Evolutionary conservation across 192 early-diverging fungal species (phyloP).

Genomic region (Spinellus fusiger): DNA sequence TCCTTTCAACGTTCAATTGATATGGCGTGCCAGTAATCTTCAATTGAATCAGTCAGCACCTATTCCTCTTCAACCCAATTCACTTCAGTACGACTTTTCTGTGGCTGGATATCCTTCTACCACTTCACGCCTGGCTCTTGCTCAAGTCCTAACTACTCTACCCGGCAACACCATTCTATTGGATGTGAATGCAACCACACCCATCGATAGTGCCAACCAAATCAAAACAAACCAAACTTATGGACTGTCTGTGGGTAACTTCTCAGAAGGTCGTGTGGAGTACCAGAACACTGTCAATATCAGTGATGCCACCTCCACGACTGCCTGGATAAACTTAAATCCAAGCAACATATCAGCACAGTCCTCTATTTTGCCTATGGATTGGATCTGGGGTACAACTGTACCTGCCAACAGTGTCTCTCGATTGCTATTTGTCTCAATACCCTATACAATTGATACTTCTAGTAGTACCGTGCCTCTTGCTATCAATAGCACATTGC

Average conservation of each 20-base stretch:
- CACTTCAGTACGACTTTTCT: conserved; percentile 28
- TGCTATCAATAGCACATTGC: too few relatives aligned
- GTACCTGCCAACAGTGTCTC: background rate
- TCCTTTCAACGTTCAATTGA: conserved; percentile 11
- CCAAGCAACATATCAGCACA: background rate
- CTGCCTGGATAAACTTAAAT: conserved; percentile 3
- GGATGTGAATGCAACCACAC: conserved; percentile 30
- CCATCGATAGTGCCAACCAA: conserved; percentile 12
- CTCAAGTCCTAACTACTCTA: conserved; percentile 13
- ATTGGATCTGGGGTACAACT: conserved; percentile 12
- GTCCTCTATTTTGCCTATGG: background rate
- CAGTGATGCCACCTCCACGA: conserved; percentile 2
- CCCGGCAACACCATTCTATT: background rate
- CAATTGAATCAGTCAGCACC: conserved; percentile 27
- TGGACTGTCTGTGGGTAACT: conserved; percentile 27
- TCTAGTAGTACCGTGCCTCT: background rate
- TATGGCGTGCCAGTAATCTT: conserved; percentile 14
- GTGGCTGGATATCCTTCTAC: conserved; percentile 7
- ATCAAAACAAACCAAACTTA: conserved; percentile 30
- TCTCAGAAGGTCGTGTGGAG: conserved; percentile 31
- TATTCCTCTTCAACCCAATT: conserved; percentile 24
- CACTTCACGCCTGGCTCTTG: conserved; percentile 12
- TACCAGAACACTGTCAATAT: conserved; percentile 16
- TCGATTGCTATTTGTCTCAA: conserved; percentile 5
- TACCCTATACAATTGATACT: conserved; percentile 5